A percentile compares a stretch with the other conserved stretches of the same genome.
These are phyloP conservation scores for Microthyrium microscopicum DNA, from an alignment of 2,329 filamentous ascomycete genomes.

Conservation along the genomic window DNA sequence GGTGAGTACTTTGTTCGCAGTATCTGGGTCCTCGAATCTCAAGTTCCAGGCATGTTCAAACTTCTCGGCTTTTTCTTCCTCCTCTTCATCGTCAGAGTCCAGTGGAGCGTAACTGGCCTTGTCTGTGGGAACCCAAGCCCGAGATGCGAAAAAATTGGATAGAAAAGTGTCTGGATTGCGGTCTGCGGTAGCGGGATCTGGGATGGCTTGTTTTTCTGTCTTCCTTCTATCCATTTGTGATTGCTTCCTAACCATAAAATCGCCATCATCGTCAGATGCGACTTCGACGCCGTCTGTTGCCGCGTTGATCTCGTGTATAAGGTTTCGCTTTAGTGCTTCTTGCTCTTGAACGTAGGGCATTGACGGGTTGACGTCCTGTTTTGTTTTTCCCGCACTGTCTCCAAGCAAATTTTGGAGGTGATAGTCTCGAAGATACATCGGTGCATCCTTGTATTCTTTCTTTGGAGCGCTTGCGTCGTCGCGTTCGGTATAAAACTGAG, in stretches of 20 bases:
- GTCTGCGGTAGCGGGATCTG: slow-evolving; percentile 56
- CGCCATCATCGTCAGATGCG: slow-evolving; percentile 33
- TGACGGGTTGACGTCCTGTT: no score
- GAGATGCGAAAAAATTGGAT: slow-evolving; percentile 86
- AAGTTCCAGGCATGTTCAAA: slow-evolving; percentile 92
- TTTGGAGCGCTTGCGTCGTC: slow-evolving; percentile 31
- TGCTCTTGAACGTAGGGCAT: slow-evolving; percentile 89
- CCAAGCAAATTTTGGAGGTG: slow-evolving; percentile 78
- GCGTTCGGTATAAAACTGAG: slow-evolving; percentile 58
- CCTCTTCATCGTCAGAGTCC: slow-evolving; percentile 77
- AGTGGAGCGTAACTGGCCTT: slow-evolving; percentile 59
- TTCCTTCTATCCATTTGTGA: slow-evolving; percentile 19
- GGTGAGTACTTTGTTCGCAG: slow-evolving; percentile 72
- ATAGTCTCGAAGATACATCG: slow-evolving; percentile 76
- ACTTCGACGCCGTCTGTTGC: slow-evolving; percentile 28
- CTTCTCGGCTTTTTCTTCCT: slow-evolving; percentile 59
- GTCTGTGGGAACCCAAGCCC: slow-evolving; percentile 67
- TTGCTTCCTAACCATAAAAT: slow-evolving; percentile 56
- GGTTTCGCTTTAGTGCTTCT: slow-evolving; percentile 58
- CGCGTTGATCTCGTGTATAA: slow-evolving; percentile 68
- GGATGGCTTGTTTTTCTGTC: slow-evolving; percentile 22
- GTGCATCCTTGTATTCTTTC: slow-evolving; percentile 53
- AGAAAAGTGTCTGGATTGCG: slow-evolving; percentile 82
- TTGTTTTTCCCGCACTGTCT: slow-evolving; percentile 41
- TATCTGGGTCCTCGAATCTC: slow-evolving; percentile 82